phyloP scores from a whole-genome alignment of 257 asterid genomes.

The Primulina eburnea region DNA sequence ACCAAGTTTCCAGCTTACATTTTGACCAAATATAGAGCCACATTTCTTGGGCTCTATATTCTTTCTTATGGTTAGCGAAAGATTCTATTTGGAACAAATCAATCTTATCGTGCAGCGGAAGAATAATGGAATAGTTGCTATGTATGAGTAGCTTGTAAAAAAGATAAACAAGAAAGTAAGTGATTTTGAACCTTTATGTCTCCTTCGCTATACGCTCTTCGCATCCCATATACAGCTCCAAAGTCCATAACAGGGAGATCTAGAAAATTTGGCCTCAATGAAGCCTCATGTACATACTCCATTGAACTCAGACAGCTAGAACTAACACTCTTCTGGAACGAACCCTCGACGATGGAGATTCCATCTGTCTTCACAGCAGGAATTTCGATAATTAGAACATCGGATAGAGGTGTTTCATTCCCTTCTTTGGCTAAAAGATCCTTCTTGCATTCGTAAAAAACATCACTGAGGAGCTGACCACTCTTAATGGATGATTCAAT shows the following conservation, averaged over 20 bases:
- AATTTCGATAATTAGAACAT: constrained; percentile 47
- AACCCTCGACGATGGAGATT: constrained; percentile 34
- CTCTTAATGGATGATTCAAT: constrained; percentile 65
- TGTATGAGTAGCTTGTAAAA: constrained; percentile 9
- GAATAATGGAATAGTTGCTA: constrained; percentile 3
- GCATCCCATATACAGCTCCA: constrained; percentile 66
- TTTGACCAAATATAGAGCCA: neutral
- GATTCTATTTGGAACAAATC: neutral
- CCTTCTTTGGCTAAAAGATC: constrained; percentile 86
- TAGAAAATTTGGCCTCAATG: constrained; percentile 65
- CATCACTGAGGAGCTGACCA: constrained; percentile 73
- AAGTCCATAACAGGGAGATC: constrained; percentile 70
- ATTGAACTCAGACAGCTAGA: constrained; percentile 54
- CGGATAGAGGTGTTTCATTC: constrained; percentile 56
- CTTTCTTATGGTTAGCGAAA: neutral
- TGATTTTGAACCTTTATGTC: constrained; percentile 72
- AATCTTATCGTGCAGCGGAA: neutral
- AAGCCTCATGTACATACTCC: constrained; percentile 51
- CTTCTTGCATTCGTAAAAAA: constrained; percentile 82
- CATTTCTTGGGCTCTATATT: neutral
- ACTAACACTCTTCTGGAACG: constrained; percentile 67
- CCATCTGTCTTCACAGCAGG: constrained; percentile 41
- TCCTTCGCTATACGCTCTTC: constrained; percentile 92
- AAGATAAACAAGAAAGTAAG: constrained; percentile 16
- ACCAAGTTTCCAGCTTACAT: neutral